phyloP scores from a whole-genome alignment of 495 filamentous ascomycete species.

The Penicillium salamii region DNA sequence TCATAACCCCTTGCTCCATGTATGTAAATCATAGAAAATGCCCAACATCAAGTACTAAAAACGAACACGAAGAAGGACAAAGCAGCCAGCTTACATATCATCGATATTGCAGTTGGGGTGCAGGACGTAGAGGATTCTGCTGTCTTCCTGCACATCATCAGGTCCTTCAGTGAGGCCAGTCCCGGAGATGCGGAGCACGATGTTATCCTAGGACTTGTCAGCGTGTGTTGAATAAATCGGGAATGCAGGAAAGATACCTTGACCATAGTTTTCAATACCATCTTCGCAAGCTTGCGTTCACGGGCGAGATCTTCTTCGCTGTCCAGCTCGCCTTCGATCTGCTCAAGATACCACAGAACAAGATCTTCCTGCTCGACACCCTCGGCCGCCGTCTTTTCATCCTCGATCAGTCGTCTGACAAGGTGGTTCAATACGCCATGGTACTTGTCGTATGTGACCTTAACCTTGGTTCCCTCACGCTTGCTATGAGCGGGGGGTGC shows the following conservation, averaged over 20 bases:
- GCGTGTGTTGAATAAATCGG: constrained; percentile 9
- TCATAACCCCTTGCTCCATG: constrained; percentile 30
- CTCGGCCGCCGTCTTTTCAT: constrained; percentile 67
- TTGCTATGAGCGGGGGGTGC: constrained; percentile 32
- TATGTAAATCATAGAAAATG: constrained; percentile 27
- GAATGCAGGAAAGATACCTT: constrained; percentile 61
- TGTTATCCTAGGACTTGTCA: constrained; percentile 64
- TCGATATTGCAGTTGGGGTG: constrained; percentile 94
- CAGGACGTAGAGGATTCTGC: constrained; percentile 76
- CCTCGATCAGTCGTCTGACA: constrained; percentile 76
- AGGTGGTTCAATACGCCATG: constrained; percentile 83
- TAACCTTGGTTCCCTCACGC: constrained; percentile 62
- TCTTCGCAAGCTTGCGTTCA: constrained; percentile 74
- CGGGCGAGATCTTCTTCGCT: constrained; percentile 73
- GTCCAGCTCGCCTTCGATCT: constrained; percentile 80
- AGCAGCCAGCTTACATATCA: constrained; percentile 43
- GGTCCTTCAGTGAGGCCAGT: constrained; percentile 65
- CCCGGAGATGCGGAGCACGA: constrained; percentile 88
- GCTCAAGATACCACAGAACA: constrained; percentile 89
- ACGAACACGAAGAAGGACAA: constrained; percentile 10
- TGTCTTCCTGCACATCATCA: constrained; percentile 43
- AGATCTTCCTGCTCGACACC: constrained; percentile 88
- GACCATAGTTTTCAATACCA: constrained; percentile 93
- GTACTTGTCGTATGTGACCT: constrained; percentile 95
- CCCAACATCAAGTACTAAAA: constrained; percentile 15